Conservation (phyloP, 2,329 filamentous ascomycete genomes). For the Colletotrichum cuscutae region DNA sequence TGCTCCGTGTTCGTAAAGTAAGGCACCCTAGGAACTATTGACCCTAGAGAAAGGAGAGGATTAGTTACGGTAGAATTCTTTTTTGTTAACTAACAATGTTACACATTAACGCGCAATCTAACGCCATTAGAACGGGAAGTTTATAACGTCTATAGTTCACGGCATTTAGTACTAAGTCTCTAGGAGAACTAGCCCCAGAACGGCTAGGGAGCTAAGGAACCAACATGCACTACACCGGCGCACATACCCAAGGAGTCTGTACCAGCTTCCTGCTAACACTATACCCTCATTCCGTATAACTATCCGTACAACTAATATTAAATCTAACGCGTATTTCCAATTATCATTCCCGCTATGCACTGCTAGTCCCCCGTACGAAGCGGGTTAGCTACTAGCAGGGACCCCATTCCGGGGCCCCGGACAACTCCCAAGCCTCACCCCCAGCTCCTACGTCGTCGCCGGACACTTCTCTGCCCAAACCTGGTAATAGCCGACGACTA, state of each 20-base stretch:
- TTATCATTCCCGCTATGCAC: not conserved
- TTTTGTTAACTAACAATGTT: not conserved
- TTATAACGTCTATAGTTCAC: not conserved
- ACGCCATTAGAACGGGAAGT: not conserved
- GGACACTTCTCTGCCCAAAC: conserved; percentile 10
- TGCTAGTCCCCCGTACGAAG: conserved; percentile 2
- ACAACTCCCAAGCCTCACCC: conserved; percentile 15
- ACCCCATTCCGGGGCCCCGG: conserved; percentile 25
- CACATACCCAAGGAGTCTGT: not conserved
- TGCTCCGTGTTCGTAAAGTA: too few relatives aligned
- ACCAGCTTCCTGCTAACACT: not conserved
- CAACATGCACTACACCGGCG: too few relatives aligned
- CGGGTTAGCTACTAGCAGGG: conserved; percentile 14
- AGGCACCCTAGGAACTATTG: too few relatives aligned
- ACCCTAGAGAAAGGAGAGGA: too few relatives aligned
- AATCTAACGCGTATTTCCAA: not conserved
- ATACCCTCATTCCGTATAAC: too few relatives aligned
- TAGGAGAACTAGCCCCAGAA: not conserved
- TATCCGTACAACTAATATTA: not conserved
- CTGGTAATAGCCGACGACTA: not conserved
- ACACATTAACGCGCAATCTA: not conserved
- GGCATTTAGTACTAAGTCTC: not conserved
- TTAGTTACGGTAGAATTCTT: not conserved
- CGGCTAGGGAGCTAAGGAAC: not conserved
- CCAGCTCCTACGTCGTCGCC: not conserved